Evolutionary conservation across 108 stramenopile genomes (phyloP).

Genomic region (Skeletonema marinoi): DNA sequence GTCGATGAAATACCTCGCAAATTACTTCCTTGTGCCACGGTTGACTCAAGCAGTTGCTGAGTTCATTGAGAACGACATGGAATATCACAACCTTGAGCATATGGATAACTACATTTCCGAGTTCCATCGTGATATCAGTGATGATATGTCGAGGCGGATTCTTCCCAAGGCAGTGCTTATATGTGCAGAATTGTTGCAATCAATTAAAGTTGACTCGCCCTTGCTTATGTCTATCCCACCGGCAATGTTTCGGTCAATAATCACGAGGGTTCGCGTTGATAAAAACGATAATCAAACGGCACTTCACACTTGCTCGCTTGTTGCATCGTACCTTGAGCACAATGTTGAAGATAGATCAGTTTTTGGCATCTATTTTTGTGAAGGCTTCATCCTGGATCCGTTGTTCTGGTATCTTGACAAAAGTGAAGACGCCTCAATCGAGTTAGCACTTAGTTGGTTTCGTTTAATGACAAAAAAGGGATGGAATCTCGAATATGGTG

Average conservation of each 20-base stretch:
- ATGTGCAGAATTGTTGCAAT: not conserved
- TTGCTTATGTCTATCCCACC: not conserved
- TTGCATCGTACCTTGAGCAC: not conserved
- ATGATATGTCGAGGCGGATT: not conserved
- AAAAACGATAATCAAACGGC: too few relatives aligned
- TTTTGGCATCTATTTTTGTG: not conserved
- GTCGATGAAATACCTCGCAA: slow-evolving; percentile 10
- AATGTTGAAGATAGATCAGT: not conserved
- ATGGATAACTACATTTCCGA: not conserved
- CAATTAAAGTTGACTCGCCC: not conserved
- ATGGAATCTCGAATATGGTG: not conserved
- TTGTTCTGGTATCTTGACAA: not conserved
- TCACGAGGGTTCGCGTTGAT: too few relatives aligned
- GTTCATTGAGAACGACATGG: slow-evolving; percentile 19
- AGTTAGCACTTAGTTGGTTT: not conserved
- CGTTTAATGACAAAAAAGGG: not conserved
- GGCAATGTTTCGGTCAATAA: not conserved
- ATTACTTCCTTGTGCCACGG: slow-evolving; percentile 15
- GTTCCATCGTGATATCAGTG: not conserved
- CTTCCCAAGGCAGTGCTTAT: not conserved
- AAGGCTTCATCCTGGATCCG: not conserved
- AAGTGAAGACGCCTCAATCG: not conserved
- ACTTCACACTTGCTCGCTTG: too few relatives aligned
- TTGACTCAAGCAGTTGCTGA: slow-evolving; percentile 1
- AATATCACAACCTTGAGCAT: not conserved